Conservation (phyloP, 176 grass and related monocot genomes). For the Olyra latifolia region DNA sequence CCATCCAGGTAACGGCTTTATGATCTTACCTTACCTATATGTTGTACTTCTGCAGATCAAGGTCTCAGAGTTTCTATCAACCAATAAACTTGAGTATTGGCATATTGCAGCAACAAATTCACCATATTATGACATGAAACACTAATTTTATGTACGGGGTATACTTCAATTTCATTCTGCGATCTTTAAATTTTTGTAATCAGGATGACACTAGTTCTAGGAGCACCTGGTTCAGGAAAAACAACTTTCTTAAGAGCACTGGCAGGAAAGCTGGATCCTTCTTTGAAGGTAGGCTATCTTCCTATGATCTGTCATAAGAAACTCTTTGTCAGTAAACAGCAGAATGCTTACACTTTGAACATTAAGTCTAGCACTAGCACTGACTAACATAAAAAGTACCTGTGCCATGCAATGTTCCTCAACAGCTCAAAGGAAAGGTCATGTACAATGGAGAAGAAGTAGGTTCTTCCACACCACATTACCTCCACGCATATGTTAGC, state of each 20-base stretch:
- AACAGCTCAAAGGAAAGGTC: conserved; percentile 57
- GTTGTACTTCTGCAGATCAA: background rate
- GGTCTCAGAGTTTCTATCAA: background rate
- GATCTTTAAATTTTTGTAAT: background rate
- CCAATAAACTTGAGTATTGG: background rate
- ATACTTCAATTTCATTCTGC: background rate
- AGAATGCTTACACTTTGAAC: background rate
- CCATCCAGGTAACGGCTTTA: conserved; percentile 41
- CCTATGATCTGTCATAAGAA: background rate
- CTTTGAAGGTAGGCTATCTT: conserved; percentile 44
- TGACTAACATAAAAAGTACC: conserved; percentile 12
- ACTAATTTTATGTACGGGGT: background rate
- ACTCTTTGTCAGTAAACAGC: background rate
- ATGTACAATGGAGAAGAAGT: conserved; percentile 61
- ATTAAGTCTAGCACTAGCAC: background rate
- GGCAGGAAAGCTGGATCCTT: conserved; percentile 45
- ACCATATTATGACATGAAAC: background rate
- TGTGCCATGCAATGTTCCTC: background rate
- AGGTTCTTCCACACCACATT: conserved; percentile 24
- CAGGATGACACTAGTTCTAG: conserved; percentile 75
- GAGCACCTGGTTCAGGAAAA: conserved; percentile 65
- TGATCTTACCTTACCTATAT: background rate
- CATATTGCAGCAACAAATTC: background rate
- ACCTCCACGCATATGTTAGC: conserved; percentile 51
- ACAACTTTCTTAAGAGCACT: conserved; percentile 57